Evolutionary conservation across 129 eudicot species (phyloP).

Genomic region (Chrysanthemum seticuspe): DNA sequence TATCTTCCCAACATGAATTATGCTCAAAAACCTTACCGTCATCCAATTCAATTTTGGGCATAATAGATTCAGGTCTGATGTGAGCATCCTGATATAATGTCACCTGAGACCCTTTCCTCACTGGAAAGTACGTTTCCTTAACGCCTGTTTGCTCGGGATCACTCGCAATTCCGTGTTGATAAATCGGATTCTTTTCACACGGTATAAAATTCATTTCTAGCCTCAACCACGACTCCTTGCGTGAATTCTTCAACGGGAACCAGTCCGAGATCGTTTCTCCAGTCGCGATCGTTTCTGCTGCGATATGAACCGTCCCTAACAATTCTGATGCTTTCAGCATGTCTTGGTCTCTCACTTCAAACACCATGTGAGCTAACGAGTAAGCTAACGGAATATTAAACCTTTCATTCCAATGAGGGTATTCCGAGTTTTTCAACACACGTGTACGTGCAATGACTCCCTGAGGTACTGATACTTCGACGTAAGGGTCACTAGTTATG

Average conservation of each 20-base stretch:
- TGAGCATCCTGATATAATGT: slow-evolving; percentile 94
- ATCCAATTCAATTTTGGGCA: slow-evolving; percentile 65
- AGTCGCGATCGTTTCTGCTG: slow-evolving; percentile 42
- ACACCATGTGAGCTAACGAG: slow-evolving; percentile 40
- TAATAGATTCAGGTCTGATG: slow-evolving; percentile 27
- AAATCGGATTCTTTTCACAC: slow-evolving; percentile 44
- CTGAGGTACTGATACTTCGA: slow-evolving; percentile 74
- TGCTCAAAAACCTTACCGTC: slow-evolving; percentile 50
- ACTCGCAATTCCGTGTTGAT: slow-evolving; percentile 51
- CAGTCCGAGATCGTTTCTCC: slow-evolving; percentile 53
- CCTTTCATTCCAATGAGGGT: slow-evolving; percentile 72
- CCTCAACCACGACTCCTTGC: slow-evolving; percentile 44
- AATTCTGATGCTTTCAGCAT: slow-evolving; percentile 55
- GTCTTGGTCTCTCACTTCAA: slow-evolving; percentile 74
- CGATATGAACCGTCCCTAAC: slow-evolving; percentile 52
- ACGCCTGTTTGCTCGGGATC: slow-evolving; percentile 53
- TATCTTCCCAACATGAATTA: slow-evolving; percentile 77
- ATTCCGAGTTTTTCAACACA: slow-evolving; percentile 66
- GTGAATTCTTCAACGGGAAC: slow-evolving; percentile 62
- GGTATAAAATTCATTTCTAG: slow-evolving; percentile 54
- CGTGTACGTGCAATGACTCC: slow-evolving; percentile 79
- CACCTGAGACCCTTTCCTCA: slow-evolving; percentile 68
- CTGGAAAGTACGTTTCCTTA: slow-evolving; percentile 61
- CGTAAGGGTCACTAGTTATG: slow-evolving; percentile 92
- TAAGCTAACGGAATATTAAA: slow-evolving; percentile 68